Percentiles rank a stretch among this genome's conserved stretches.
Evolutionary conservation across 2,329 filamentous ascomycete genomes (phyloP).

Genomic region (Sporothrix euskadiensis): DNA sequence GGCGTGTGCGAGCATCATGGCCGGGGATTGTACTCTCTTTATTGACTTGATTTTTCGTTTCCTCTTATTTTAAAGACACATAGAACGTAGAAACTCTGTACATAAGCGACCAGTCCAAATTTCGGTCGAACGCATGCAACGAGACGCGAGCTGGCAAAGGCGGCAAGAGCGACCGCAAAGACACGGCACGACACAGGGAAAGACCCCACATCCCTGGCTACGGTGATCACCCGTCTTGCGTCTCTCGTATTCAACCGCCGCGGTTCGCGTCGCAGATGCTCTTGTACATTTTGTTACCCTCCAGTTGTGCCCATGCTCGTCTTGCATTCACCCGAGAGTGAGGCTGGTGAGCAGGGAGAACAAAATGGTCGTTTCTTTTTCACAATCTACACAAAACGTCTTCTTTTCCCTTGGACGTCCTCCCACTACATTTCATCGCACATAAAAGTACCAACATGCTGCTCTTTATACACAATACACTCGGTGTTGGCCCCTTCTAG

Average conservation of each 20-base stretch:
- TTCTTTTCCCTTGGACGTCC: not conserved
- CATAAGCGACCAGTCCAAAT: not conserved
- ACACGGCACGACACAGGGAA: not conserved
- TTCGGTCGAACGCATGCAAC: slow-evolving; percentile 8
- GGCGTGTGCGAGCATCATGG: not conserved
- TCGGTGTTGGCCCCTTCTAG: not conserved
- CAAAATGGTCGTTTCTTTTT: not conserved
- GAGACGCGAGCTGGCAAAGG: not conserved
- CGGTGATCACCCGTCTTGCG: not conserved
- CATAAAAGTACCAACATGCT: not conserved
- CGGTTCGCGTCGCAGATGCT: not conserved
- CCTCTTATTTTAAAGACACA: not conserved
- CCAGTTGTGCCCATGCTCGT: not conserved
- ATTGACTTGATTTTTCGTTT: not conserved
- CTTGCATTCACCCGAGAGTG: slow-evolving; percentile 3
- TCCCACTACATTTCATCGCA: not conserved
- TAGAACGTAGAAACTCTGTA: no score
- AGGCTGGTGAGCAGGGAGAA: not conserved
- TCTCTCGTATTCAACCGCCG: not conserved
- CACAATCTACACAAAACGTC: not conserved
- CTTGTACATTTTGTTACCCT: no score
- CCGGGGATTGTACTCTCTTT: not conserved
- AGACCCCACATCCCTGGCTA: slow-evolving; percentile 18
- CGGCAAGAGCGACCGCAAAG: slow-evolving; percentile 1
- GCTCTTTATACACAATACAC: not conserved